Evolutionary conservation across 2,329 filamentous ascomycete genomes (phyloP).

Genomic region (Teratosphaeria destructans): DNA sequence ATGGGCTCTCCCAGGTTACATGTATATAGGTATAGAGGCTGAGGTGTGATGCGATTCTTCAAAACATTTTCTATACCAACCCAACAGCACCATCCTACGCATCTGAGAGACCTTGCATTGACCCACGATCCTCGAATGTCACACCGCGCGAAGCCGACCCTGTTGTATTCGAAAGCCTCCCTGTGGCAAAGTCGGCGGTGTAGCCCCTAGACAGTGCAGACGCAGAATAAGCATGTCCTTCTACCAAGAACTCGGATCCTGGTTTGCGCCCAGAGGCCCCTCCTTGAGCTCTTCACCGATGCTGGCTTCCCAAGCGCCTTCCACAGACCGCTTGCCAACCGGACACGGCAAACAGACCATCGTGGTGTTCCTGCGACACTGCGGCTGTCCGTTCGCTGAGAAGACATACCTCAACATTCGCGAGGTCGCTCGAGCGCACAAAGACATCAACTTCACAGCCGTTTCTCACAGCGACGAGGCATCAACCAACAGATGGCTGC

Average conservation of each 20-base stretch:
- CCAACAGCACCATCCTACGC: no score
- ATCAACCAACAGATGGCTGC: constrained; percentile 49
- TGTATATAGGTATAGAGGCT: no score
- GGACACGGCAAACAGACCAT: constrained; percentile 43
- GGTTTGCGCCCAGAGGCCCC: constrained; percentile 23
- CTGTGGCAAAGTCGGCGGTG: no score
- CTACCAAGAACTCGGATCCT: constrained; percentile 33
- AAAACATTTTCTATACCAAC: no score
- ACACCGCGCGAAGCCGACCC: no score
- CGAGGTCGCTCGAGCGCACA: constrained; percentile 40
- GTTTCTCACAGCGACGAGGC: constrained; percentile 49
- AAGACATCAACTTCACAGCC: constrained; percentile 47
- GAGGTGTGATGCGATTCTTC: no score
- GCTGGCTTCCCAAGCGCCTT: constrained; percentile 44
- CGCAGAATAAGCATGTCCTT: constrained; percentile 23
- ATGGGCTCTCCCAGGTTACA: no score
- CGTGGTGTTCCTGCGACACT: constrained; percentile 60
- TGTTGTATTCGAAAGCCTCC: no score
- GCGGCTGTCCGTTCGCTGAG: constrained; percentile 59
- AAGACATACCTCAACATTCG: constrained; percentile 41
- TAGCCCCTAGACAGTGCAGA: no score
- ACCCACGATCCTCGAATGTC: no score
- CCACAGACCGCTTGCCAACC: constrained; percentile 43
- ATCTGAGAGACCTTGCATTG: no score
- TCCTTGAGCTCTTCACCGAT: constrained; percentile 40